These are phyloP conservation scores for Cryptococcus hybrid DNA, from an alignment of 1,284 basidiomycete species.

Conservation along the genomic window DNA sequence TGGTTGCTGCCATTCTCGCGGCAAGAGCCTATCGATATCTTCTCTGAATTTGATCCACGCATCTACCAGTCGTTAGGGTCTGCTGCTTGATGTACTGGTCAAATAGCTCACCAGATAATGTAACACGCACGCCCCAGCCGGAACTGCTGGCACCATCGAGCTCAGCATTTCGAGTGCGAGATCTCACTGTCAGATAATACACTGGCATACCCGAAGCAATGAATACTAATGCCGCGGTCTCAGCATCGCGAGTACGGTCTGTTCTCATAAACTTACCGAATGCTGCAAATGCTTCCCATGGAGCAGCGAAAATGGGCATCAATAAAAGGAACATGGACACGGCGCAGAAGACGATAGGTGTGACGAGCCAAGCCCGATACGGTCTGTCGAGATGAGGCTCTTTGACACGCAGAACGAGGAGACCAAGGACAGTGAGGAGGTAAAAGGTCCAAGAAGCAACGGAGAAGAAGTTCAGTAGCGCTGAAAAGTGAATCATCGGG, in stretches of 20 bases:
- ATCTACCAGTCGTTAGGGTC: constrained; percentile 10
- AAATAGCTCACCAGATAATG: constrained; percentile 12
- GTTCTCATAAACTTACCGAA: constrained; percentile 58
- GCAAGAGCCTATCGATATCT: constrained; percentile 12
- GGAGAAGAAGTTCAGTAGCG: constrained; percentile 69
- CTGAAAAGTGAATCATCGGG: constrained; percentile 13
- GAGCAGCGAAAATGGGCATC: constrained; percentile 94
- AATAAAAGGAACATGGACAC: constrained; percentile 89
- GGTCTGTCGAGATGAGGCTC: constrained; percentile 88
- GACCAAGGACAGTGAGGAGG: constrained; percentile 82
- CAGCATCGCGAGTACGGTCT: not conserved
- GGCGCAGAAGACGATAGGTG: constrained; percentile 85
- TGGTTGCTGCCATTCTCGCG: constrained; percentile 6
- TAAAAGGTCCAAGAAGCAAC: constrained; percentile 77
- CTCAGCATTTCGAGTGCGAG: constrained; percentile 12
- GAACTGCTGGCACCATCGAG: constrained; percentile 5
- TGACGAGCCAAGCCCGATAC: constrained; percentile 86
- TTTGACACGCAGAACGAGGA: constrained; percentile 83
- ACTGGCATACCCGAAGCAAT: constrained; percentile 67
- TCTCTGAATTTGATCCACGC: constrained; percentile 30
- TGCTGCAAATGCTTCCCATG: constrained; percentile 80
- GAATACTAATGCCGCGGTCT: constrained; percentile 38
- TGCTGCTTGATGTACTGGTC: too few relatives aligned
- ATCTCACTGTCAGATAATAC: constrained; percentile 69
- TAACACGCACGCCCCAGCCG: constrained; percentile 17